Evolutionary conservation across 179 eudicot genomes (phyloP).

Genomic region (Gypsophila paniculata): DNA sequence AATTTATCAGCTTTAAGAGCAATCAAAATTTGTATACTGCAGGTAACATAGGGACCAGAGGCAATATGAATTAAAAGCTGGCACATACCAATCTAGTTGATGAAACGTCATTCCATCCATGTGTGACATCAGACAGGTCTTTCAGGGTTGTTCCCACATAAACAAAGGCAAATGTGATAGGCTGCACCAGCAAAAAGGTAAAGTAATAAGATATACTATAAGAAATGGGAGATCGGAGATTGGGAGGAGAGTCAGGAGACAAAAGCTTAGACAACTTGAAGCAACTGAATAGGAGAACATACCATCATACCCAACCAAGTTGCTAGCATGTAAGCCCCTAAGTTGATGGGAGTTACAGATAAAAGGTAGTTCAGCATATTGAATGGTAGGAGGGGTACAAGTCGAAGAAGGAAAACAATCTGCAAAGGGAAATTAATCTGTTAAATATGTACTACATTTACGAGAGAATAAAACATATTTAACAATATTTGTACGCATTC

Average conservation of each 20-base stretch:
- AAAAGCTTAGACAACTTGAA: conserved; percentile 1
- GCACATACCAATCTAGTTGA: conserved; percentile 69
- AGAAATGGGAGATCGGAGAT: background rate
- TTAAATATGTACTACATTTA: background rate
- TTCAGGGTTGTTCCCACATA: conserved; percentile 88
- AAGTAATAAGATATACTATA: background rate
- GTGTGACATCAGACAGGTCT: conserved; percentile 87
- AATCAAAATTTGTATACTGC: background rate
- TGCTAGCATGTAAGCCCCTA: conserved; percentile 72
- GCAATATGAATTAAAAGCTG: conserved; percentile 1
- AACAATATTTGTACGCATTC: background rate
- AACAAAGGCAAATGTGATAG: conserved; percentile 82
- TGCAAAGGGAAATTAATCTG: conserved; percentile 26
- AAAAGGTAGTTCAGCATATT: conserved; percentile 91
- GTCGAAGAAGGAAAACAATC: conserved; percentile 93
- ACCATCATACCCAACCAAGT: conserved; percentile 99
- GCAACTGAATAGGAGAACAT: conserved; percentile 17
- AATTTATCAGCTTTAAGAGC: background rate
- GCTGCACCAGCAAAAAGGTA: conserved; percentile 46
- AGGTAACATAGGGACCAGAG: background rate
- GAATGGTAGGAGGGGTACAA: conserved; percentile 87
- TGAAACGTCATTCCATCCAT: conserved; percentile 77
- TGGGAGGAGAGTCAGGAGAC: background rate
- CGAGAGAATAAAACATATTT: background rate
- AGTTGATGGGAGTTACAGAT: conserved; percentile 80